These are phyloP conservation scores for Papiliotrema flavescens DNA, from an alignment of 1,284 basidiomycete species.

Conservation along the genomic window DNA sequence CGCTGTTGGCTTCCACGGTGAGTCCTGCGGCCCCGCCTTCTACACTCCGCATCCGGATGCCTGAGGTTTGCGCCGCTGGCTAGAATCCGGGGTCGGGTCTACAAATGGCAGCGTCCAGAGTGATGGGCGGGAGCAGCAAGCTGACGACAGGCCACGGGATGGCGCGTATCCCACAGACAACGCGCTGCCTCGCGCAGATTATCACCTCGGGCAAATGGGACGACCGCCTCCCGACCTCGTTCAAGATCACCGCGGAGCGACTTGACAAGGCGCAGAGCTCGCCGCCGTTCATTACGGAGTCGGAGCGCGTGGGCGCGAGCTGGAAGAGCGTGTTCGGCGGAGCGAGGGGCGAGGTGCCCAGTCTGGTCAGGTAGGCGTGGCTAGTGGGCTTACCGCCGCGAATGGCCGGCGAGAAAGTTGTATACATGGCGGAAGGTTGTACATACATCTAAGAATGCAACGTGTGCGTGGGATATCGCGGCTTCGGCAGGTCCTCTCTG, in stretches of 20 bases:
- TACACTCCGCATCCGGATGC: conserved; percentile 8
- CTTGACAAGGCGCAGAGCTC: conserved; percentile 8
- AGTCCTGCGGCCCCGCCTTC: background rate
- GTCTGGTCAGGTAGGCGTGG: background rate
- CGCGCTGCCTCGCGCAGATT: conserved; percentile 15
- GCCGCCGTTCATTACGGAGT: background rate
- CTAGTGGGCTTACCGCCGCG: too few species aligned
- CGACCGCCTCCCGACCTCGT: conserved; percentile 14
- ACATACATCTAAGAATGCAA: too few species aligned
- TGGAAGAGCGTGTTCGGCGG: background rate
- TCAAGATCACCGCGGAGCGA: conserved; percentile 19
- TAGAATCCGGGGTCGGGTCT: too few species aligned
- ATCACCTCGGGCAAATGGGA: conserved; percentile 21
- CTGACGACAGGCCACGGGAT: conserved; percentile 17
- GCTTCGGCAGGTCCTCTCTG: too few species aligned
- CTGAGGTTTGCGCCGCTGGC: background rate
- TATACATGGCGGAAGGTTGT: too few species aligned
- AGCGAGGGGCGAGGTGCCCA: background rate
- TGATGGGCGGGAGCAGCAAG: background rate
- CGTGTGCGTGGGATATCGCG: too few species aligned
- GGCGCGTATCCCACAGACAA: conserved; percentile 26
- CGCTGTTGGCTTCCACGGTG: conserved; percentile 11
- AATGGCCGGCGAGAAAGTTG: too few species aligned
- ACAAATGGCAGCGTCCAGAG: too few species aligned
- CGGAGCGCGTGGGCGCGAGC: background rate